Evolutionary conservation across 2,329 filamentous ascomycete genomes (phyloP).

Genomic region (Nigrospora oryzae): DNA sequence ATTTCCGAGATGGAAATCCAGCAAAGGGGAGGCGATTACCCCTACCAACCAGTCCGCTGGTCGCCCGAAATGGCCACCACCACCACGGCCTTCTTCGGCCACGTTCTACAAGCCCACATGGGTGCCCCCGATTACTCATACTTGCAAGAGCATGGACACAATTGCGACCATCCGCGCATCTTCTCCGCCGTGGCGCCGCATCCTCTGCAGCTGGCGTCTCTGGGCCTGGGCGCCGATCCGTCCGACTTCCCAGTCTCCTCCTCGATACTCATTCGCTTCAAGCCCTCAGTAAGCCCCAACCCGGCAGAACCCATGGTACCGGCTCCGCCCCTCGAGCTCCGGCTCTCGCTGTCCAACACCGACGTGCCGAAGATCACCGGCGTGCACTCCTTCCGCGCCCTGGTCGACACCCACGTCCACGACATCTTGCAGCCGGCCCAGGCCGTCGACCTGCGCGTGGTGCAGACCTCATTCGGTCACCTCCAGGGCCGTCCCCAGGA

Average conservation of each 20-base stretch:
- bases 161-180: slow-evolving; percentile 20
- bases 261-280: slow-evolving; percentile 38
- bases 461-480: slow-evolving; percentile 24
- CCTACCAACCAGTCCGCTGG: slow-evolving; percentile 13
- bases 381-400: slow-evolving; percentile 24
- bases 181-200: slow-evolving; percentile 39
- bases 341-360: slow-evolving; percentile 22
- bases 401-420: slow-evolving; percentile 25
- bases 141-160: slow-evolving; percentile 3
- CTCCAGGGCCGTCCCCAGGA: slow-evolving; percentile 18
- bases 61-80: slow-evolving; percentile 9
- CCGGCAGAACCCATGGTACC: slow-evolving; percentile 10
- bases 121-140: neutral
- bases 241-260: slow-evolving; percentile 14
- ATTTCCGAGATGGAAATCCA: neutral
- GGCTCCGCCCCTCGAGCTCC: slow-evolving; percentile 27
- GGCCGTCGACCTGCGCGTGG: slow-evolving; percentile 39
- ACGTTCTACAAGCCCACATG: slow-evolving; percentile 27
- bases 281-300: slow-evolving; percentile 21
- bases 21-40: slow-evolving; percentile 1
- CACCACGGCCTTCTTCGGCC: slow-evolving; percentile 40
- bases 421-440: slow-evolving; percentile 38
- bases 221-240: slow-evolving; percentile 12
- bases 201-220: slow-evolving; percentile 30
- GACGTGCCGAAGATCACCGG: slow-evolving; percentile 15